Evolutionary conservation across 768 basidiomycete genomes (phyloP).

Genomic region (Trametes meyenii): DNA sequence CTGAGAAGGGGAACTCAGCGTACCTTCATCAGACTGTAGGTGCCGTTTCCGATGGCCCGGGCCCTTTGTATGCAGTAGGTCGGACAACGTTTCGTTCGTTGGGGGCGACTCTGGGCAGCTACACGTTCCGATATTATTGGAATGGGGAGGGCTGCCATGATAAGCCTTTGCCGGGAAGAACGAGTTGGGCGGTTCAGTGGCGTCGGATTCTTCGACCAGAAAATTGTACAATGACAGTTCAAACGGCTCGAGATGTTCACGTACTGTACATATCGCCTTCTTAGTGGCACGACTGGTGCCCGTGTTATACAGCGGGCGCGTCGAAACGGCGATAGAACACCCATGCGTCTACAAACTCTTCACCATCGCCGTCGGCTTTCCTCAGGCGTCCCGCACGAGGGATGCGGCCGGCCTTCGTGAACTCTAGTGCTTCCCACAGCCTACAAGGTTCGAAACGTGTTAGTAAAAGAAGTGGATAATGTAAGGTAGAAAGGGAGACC

Average conservation of each 20-base stretch:
- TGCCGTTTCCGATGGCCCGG: slow-evolving; percentile 6
- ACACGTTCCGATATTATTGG: slow-evolving; percentile 1
- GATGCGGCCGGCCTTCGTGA: slow-evolving; percentile 77
- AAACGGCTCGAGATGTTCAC: not conserved
- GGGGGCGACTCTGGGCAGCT: not conserved
- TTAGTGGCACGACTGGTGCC: not conserved
- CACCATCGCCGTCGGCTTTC: slow-evolving; percentile 65
- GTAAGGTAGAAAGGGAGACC: slow-evolving; percentile 21
- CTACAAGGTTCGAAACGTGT: slow-evolving; percentile 34
- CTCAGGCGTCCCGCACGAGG: slow-evolving; percentile 75
- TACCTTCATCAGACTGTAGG: slow-evolving; percentile 6
- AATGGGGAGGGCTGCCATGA: not conserved
- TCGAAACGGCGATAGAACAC: slow-evolving; percentile 81
- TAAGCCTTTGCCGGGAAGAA: not conserved
- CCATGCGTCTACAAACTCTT: slow-evolving; percentile 89
- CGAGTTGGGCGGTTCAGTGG: not conserved
- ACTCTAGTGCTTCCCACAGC: slow-evolving; percentile 85
- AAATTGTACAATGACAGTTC: too few relatives aligned
- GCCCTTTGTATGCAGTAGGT: too few relatives aligned
- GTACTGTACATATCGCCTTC: not conserved
- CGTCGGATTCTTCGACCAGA: not conserved
- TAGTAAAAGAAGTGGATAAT: not conserved
- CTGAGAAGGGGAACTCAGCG: not conserved
- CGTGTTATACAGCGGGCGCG: not conserved
- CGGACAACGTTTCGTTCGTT: not conserved